Base-by-base conservation (phyloP, 2,329 filamentous ascomycete species). In the Aspergillus tamarii region DNA sequence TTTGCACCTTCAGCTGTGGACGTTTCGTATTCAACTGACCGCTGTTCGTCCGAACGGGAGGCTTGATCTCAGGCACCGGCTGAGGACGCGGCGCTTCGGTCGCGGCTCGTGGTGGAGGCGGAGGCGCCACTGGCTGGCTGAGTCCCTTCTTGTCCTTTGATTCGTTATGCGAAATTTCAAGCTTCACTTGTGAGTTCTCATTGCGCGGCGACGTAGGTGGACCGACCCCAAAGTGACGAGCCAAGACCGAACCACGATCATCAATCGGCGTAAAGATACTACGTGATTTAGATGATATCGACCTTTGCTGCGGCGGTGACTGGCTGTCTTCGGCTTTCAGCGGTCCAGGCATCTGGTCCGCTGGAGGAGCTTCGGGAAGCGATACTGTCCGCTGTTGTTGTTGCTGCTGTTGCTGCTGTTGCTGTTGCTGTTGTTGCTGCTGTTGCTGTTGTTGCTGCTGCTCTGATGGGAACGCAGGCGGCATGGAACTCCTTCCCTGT, bases 201-300 rank as follows among this genome's bases (percentile, higher is more conserved):
- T 73, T 76, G 63, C 80, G 81, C 26, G 79, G 76, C 26, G 78
- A 74, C 56, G 84, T 77, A 56, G 88, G 87, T 3, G 86, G 83
- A 11, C 87, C 84, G 68, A 91, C 87, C 19, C 88, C 89, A 66
- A 91, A 89, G 76, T 97, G 93, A 68, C 94, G 92, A 14, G 92
- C 93, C 50, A 97, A 81, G 63, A 97, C 90, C 1, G 94, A 97
- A 56, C 92, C 87, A 71, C 91, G 93, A 75, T 97, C 94, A 72
- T 98, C 95, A 66, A 99, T 96, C 0, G 95, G 95, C 0, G 95
- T 99, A 75, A 98, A 98, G 64, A 99, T 98, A 77, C 94, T 97
- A 75, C 94, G 90, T 26, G 90, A 90, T 76, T 94, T 94, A 39
- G 84, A 80, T 9, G 84, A 83, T 3, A 86, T 70, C 7, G 91